Evolutionary conservation across 441 rosid species (phyloP).

Genomic region (Pelargonium fulgidum): DNA sequence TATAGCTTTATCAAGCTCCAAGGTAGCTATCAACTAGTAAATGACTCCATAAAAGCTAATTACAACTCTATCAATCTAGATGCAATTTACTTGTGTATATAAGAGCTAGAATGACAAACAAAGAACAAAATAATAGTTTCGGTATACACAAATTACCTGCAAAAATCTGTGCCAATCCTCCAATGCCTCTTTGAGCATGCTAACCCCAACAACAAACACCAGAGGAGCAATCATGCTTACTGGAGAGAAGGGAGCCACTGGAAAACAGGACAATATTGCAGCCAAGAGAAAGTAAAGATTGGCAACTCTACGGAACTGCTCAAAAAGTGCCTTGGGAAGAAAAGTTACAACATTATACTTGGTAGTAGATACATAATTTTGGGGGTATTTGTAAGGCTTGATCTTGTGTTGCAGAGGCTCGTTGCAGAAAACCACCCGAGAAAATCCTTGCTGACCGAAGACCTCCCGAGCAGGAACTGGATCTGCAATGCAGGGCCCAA

Average conservation of each 20-base stretch:
- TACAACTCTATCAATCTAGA: neutral
- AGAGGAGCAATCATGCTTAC: slow-evolving; percentile 78
- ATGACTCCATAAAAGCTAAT: neutral
- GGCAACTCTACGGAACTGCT: slow-evolving; percentile 94
- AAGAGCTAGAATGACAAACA: neutral
- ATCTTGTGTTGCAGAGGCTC: slow-evolving; percentile 58
- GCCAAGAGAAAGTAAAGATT: slow-evolving; percentile 77
- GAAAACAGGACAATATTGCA: slow-evolving; percentile 67
- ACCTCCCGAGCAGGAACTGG: slow-evolving; percentile 24
- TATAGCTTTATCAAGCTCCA: slow-evolving; percentile 3
- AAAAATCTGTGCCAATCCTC: slow-evolving; percentile 81
- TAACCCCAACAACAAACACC: slow-evolving; percentile 60
- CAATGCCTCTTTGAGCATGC: slow-evolving; percentile 80
- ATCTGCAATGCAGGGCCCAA: slow-evolving; percentile 26
- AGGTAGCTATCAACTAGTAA: neutral
- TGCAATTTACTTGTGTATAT: no score
- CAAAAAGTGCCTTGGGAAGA: slow-evolving; percentile 79
- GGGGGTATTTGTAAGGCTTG: slow-evolving; percentile 42
- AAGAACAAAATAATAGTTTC: slow-evolving; percentile 37
- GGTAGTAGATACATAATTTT: slow-evolving; percentile 69
- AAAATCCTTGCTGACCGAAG: slow-evolving; percentile 66
- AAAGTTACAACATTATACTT: slow-evolving; percentile 75
- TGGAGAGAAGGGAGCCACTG: slow-evolving; percentile 71
- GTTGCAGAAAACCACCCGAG: slow-evolving; percentile 74
- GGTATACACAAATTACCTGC: slow-evolving; percentile 45